Percentiles rank a stretch among this genome's conserved stretches.
Conservation (phyloP, 163 green algal species). For the Picocystis sp. region DNA sequence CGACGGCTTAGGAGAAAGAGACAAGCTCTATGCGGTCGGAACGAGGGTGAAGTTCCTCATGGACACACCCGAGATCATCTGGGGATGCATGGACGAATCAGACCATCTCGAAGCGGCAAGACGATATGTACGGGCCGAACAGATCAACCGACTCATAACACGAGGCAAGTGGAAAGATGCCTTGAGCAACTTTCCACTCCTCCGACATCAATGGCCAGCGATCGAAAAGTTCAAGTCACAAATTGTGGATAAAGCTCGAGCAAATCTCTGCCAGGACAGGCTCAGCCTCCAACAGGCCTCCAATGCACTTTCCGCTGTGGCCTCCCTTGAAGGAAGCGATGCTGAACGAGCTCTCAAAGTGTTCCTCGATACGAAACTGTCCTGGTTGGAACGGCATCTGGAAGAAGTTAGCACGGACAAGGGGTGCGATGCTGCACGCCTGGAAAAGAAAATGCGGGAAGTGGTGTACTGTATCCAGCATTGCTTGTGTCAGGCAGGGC, state of each 20-base stretch:
- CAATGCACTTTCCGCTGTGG: slow-evolving; percentile 16
- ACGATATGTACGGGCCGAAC: slow-evolving; percentile 47
- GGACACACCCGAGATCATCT: slow-evolving; percentile 90
- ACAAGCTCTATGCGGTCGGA: slow-evolving; percentile 31
- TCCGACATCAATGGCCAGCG: slow-evolving; percentile 69
- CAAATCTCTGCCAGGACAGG: slow-evolving; percentile 18
- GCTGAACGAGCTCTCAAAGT: slow-evolving; percentile 17
- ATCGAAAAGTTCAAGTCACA: slow-evolving; percentile 64
- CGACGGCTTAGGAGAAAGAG: not conserved
- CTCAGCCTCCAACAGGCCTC: slow-evolving; percentile 10
- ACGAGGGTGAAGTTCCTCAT: slow-evolving; percentile 84
- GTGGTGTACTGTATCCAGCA: slow-evolving; percentile 18
- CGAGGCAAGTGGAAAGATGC: slow-evolving; percentile 8
- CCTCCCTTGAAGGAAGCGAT: slow-evolving; percentile 14
- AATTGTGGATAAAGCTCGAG: slow-evolving; percentile 25
- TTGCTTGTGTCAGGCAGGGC: slow-evolving; percentile 31
- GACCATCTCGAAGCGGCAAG: slow-evolving; percentile 57
- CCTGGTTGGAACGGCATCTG: slow-evolving; percentile 22
- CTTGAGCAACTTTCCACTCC: slow-evolving; percentile 58
- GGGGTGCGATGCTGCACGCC: not conserved
- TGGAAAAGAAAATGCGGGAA: not conserved
- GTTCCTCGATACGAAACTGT: slow-evolving; percentile 31
- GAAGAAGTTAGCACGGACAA: not conserved
- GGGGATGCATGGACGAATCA: slow-evolving; percentile 62
- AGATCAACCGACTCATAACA: slow-evolving; percentile 52